Base-by-base conservation (phyloP, 164 flowering plant species). In the Malania oleifera region DNA sequence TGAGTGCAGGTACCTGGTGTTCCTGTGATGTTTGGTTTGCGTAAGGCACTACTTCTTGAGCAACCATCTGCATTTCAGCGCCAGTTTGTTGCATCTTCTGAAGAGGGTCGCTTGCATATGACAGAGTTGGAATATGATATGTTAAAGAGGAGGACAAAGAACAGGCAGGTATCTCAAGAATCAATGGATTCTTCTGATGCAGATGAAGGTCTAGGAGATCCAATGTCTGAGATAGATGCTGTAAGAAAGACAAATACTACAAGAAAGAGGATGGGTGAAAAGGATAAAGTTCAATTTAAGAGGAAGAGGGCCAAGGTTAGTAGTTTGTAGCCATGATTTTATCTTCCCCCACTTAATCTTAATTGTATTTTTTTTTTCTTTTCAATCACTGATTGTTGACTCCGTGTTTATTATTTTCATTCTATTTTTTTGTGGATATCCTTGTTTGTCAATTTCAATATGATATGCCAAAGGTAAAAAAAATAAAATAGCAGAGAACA, bases 301-400 rank as follows among this genome's bases (percentile, higher is more conserved):
- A 77, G 87, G 62, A 87, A 85, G 66, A 85, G 49, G 72, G 87
- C 92, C n/a, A 90, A 90, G 95, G 96, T 86, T 58, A 49, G 45
- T 39, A 43, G 20, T 10, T 31, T 35, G 14, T 43, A 39, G 4
- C 24, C 44, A 41, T 31, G 9, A 38, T 28, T 20, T 35, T 27
- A 17, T 39, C 14, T 27, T 3, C 39, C 63, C n/a, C 9, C 0
- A n/a, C 14, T 41, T 24, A 14, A 5, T 17, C 38, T 18, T 38
- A 10, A 13, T 31, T 17, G 45, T 17, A n/a, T 12, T 34, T 43
- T 4, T 43, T 22, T 22, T 4, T 19, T 57, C 8, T 25, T 37
- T 11, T 40, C 15, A 48, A 20, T 48, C 29, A 19, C 0, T 17
- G 17, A 23, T 31, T 47, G 14, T 15, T 11, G n/a, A 12, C 44